phyloP scores from a whole-genome alignment of 2,329 filamentous ascomycete genomes.

The Aspergillus neotritici region DNA sequence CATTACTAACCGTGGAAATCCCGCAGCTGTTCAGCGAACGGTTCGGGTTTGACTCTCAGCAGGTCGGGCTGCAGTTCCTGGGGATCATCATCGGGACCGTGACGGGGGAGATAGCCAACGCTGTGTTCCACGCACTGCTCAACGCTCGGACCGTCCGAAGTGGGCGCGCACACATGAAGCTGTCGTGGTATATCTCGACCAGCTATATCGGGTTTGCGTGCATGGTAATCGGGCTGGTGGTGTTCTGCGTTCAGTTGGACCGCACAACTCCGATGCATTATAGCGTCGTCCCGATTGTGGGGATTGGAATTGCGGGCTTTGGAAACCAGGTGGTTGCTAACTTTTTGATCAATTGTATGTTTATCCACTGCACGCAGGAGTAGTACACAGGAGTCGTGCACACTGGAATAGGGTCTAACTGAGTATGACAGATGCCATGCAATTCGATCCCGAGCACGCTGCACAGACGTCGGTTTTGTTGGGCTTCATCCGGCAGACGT shows the following conservation, averaged over 20 bases:
- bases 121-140: slow-evolving; percentile 54
- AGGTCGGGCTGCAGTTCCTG: slow-evolving; percentile 55
- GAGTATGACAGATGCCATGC: neutral
- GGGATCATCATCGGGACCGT: slow-evolving; percentile 54
- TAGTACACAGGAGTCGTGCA: too few species aligned
- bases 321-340: slow-evolving; percentile 61
- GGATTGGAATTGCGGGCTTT: slow-evolving; percentile 48
- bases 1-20: slow-evolving; percentile 54
- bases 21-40: slow-evolving; percentile 53
- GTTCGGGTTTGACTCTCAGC: slow-evolving; percentile 53
- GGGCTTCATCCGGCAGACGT: slow-evolving; percentile 1
- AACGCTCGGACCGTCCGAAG: slow-evolving; percentile 27
- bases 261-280: slow-evolving; percentile 42
- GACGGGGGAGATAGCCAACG: slow-evolving; percentile 53
- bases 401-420: too few species aligned
- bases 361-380: too few species aligned
- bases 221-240: slow-evolving; percentile 49
- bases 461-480: neutral
- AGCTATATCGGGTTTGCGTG: slow-evolving; percentile 50
- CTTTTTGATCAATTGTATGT: slow-evolving; percentile 49
- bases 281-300: slow-evolving; percentile 53
- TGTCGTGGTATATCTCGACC: slow-evolving; percentile 53
- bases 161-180: slow-evolving; percentile 31
- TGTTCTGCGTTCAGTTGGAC: slow-evolving; percentile 52
- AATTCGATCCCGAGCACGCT: slow-evolving; percentile 17